Evolutionary conservation across 1,284 basidiomycete genomes (phyloP), one percentile per base, ranked within the genome.

Genomic region (Hypsizygus ulmarius): DNA sequence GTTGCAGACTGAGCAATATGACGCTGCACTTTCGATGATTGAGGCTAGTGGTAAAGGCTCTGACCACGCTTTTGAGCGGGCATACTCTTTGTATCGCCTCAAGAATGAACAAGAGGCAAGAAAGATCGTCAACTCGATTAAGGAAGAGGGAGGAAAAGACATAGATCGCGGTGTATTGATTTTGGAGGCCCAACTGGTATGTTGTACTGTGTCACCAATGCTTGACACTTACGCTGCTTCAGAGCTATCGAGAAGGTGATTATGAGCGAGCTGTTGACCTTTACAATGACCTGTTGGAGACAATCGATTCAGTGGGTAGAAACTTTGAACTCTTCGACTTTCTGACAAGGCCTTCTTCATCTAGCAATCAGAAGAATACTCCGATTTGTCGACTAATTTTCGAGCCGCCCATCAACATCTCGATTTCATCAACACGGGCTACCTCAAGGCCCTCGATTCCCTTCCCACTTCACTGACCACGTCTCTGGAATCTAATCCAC

Each of bases 341-440:
- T 32, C 39, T 44, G 19, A 33, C 33, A 1, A 21, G 18, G 14
- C 39, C n/a, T 9, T 39, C 25, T 11, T 10, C 47, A 29, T 30
- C 11, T 61, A 92, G 88, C 71, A 83, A 55, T 84, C 90, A n/a
- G 86, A 93, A 59, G 92, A 94, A 70, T 81, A 90, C 61, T 79
- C 85, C 5, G 92, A 94, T 62, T 84, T 94, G 60, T 72, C 87
- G 41, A 90, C 82, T 50, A 94, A 94, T 66, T 79, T 93, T 48
- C 74, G 80, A 39, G 89, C 91, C 1, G 78, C 90, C 0, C 82
- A 90, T 61, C 75, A 77, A 50, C 88, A 93, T 63, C 78, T 90
- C 49, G 85, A 90, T 59, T 94, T 94, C 69, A 78, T 91, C 63
- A 79, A 77, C 56, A 75, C 79, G 33, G 81, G 78, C 33, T 93